Conservation (phyloP, 164 flowering plant species). For the Piper longum region DNA sequence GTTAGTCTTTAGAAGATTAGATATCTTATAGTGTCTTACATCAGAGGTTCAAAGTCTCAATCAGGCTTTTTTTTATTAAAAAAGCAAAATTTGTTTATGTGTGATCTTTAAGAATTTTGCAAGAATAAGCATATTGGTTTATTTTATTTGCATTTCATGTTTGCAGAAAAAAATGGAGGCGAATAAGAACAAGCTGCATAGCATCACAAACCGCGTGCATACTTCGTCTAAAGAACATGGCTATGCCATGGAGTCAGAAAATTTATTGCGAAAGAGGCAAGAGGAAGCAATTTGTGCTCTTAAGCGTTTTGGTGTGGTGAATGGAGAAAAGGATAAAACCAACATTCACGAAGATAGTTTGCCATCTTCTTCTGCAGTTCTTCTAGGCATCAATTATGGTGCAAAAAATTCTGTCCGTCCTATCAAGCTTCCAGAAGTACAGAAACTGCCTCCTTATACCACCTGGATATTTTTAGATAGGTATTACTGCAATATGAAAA, state of each 20-base stretch:
- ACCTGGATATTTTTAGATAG: constrained; percentile 97
- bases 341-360: constrained; percentile 46
- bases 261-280: too few relatives aligned
- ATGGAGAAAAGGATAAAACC: constrained; percentile 35
- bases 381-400: constrained; percentile 54
- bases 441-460: constrained; percentile 84
- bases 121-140: neutral
- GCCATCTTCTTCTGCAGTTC: constrained; percentile 52
- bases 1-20: too few relatives aligned
- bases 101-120: neutral
- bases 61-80: neutral
- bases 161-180: constrained; percentile 69
- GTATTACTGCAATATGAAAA: constrained; percentile 13
- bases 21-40: too few relatives aligned
- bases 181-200: constrained; percentile 42
- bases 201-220: too few relatives aligned
- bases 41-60: too few relatives aligned
- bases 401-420: constrained; percentile 65
- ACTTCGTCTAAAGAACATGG: too few relatives aligned
- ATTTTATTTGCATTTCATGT: neutral
- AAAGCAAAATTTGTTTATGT: neutral
- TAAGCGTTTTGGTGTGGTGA: constrained; percentile 32
- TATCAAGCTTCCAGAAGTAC: constrained; percentile 60
- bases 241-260: too few relatives aligned
- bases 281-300: constrained; percentile 22